phyloP scores from a whole-genome alignment of 2,329 filamentous ascomycete species.

The Verticillium dahliae region DNA sequence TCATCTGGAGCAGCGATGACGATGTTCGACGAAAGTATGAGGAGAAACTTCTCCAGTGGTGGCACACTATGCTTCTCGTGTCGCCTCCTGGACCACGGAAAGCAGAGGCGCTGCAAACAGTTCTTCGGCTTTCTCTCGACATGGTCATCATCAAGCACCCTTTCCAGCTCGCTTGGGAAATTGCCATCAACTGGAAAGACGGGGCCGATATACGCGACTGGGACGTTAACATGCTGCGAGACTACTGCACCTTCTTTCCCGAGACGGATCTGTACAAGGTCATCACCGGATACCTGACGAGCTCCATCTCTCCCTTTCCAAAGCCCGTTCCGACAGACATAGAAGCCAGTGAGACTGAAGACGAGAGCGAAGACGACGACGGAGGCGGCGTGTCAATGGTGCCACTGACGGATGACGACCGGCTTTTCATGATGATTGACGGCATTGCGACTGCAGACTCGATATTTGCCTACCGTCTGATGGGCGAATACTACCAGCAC shows the following conservation, averaged over 20 bases:
- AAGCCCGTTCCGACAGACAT: conserved; percentile 17
- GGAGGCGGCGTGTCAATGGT: conserved; percentile 48
- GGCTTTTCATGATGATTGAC: conserved; percentile 73
- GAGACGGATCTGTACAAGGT: conserved; percentile 77
- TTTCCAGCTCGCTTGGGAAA: conserved; percentile 83
- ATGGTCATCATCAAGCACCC: conserved; percentile 97
- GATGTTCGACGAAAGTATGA: conserved; percentile 78
- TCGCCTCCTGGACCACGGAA: conserved; percentile 61
- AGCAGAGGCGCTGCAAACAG: conserved; percentile 60
- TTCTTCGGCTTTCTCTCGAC: conserved; percentile 72
- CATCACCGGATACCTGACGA: conserved; percentile 74
- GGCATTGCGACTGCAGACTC: conserved; percentile 64
- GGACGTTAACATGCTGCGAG: conserved; percentile 69
- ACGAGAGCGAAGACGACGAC: conserved; percentile 54
- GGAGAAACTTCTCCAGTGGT: conserved; percentile 79
- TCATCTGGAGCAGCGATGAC: conserved; percentile 88
- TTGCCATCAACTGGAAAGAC: conserved; percentile 86
- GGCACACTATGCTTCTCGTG: conserved; percentile 69
- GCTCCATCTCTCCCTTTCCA: conserved; percentile 78
- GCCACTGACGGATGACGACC: conserved; percentile 67
- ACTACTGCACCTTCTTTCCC: conserved; percentile 80
- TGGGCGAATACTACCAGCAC: conserved; percentile 76
- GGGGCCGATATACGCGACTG: conserved; percentile 66
- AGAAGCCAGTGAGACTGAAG: conserved; percentile 26
- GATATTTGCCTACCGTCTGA: conserved; percentile 73